Conservation (phyloP, 495 filamentous ascomycete species). For the Glonium stellatum region DNA sequence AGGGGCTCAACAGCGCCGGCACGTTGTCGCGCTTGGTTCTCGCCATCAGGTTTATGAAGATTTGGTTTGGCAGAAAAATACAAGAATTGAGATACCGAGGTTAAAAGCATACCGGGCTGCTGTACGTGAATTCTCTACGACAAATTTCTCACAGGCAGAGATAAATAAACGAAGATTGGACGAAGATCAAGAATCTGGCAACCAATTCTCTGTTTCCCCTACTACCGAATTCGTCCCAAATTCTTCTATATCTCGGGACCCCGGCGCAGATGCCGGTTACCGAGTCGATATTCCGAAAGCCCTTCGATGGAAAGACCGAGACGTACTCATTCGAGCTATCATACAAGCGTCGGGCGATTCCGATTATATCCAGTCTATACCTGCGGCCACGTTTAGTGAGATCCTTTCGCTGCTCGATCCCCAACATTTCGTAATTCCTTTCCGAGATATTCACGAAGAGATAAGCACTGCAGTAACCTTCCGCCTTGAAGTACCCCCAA, state of each 20-base stretch:
- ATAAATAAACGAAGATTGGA: too few relatives aligned
- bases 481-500: not conserved
- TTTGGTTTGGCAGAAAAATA: too few relatives aligned
- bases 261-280: not conserved
- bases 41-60: too few relatives aligned
- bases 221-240: not conserved
- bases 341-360: slow-evolving; percentile 14
- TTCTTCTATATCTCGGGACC: not conserved
- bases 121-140: too few relatives aligned
- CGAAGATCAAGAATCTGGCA: too few relatives aligned
- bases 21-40: not conserved
- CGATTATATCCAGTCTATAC: slow-evolving; percentile 27
- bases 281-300: not conserved
- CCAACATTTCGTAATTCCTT: slow-evolving; percentile 27
- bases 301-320: slow-evolving; percentile 6
- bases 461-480: not conserved
- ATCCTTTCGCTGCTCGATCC: slow-evolving; percentile 45
- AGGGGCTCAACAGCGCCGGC: slow-evolving; percentile 1
- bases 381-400: slow-evolving; percentile 41
- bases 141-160: too few relatives aligned
- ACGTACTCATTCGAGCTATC: slow-evolving; percentile 21
- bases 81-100: too few relatives aligned
- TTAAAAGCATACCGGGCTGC: too few relatives aligned
- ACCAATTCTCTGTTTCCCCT: too few relatives aligned
- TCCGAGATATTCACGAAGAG: not conserved